Conservation (phyloP, 345 rosid genomes). For the Eutrema yunnanense region DNA sequence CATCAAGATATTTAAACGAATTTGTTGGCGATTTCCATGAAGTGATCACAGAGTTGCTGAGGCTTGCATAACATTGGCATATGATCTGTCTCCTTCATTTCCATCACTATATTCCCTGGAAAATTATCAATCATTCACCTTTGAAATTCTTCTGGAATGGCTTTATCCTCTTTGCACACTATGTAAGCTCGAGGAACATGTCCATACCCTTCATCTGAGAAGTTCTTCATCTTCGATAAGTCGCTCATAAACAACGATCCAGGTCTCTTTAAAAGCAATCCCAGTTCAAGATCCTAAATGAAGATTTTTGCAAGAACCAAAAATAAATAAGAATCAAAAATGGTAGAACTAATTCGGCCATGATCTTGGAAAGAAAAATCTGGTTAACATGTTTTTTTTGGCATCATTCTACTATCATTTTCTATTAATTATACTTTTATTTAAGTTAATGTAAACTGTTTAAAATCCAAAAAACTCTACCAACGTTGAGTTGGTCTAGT, state of each 20-base stretch:
- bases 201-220: conserved; percentile 32
- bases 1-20: background rate
- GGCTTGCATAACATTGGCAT: conserved; percentile 47
- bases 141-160: conserved; percentile 23
- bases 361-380: background rate
- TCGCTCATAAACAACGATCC: conserved; percentile 32
- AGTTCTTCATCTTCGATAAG: conserved; percentile 21
- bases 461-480: background rate
- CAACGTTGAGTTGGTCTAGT: too few relatives aligned
- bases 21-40: conserved; percentile 12
- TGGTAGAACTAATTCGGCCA: background rate
- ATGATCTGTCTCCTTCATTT: conserved; percentile 37
- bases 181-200: conserved; percentile 29
- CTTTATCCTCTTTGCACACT: conserved; percentile 33
- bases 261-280: conserved; percentile 31
- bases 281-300: conserved; percentile 39
- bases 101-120: conserved; percentile 28
- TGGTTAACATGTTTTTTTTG: background rate
- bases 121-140: conserved; percentile 35
- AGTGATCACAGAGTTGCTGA: conserved; percentile 9
- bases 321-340: background rate
- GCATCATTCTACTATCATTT: background rate
- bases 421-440: background rate
- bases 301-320: background rate
- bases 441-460: background rate